A percentile compares a stretch with the other conserved stretches of the same genome.
Conservation (phyloP, 78 protist genomes). For the Neovahlkampfia damariscottae region DNA sequence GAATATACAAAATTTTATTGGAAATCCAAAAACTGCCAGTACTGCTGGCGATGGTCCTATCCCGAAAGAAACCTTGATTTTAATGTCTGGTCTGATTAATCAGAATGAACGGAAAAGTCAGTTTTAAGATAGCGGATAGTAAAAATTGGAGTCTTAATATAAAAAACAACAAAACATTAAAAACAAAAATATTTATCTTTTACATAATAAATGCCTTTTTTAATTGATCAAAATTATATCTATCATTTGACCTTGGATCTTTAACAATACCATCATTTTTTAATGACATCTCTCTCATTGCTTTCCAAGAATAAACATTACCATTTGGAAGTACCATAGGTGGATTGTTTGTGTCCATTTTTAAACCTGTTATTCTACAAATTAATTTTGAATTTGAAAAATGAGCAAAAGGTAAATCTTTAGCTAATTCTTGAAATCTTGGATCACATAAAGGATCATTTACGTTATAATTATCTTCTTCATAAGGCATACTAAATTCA, state of each 20-base stretch:
- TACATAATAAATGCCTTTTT: background rate
- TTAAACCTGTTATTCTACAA: slow-evolving; percentile 56
- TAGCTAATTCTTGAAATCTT: background rate
- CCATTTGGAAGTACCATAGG: slow-evolving; percentile 74
- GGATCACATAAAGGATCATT: slow-evolving; percentile 11
- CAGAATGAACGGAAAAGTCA: no score
- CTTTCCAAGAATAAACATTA: slow-evolving; percentile 37
- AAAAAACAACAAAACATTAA: background rate
- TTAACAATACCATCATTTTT: background rate
- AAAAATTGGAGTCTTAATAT: no score
- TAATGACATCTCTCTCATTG: background rate
- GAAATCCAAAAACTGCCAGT: no score
- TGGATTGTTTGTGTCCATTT: slow-evolving; percentile 58
- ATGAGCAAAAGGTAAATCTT: background rate
- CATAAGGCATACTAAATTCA: slow-evolving; percentile 1
- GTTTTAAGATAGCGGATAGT: no score
- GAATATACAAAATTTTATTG: no score
- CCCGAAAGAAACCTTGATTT: no score
- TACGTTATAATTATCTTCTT: background rate
- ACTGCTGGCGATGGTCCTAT: no score
- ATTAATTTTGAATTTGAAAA: slow-evolving; percentile 30
- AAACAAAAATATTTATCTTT: background rate
- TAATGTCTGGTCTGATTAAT: no score
- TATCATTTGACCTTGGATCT: background rate
- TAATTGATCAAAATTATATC: background rate